Percentiles rank a stretch among this genome's conserved stretches.
These are phyloP conservation scores for Pyrenochaeta sp. DNA, from an alignment of 2,329 filamentous ascomycete genomes.

Conservation along the genomic window DNA sequence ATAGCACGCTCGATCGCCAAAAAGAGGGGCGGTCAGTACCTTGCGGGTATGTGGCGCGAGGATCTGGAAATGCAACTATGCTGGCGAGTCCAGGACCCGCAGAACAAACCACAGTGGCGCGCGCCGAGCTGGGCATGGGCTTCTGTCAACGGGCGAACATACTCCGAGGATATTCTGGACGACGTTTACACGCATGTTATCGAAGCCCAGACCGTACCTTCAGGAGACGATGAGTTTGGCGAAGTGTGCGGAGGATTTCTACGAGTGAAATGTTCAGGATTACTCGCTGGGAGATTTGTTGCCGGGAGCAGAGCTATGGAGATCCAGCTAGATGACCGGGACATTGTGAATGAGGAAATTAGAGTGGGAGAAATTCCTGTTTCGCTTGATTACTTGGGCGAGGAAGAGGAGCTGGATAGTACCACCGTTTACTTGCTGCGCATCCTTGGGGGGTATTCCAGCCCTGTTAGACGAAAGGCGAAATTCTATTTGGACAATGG, in stretches of 20 bases:
- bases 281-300: neutral
- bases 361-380: no score
- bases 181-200: constrained; percentile 1
- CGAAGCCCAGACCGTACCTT: neutral
- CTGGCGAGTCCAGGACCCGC: neutral
- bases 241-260: neutral
- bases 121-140: neutral
- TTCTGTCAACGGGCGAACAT: neutral
- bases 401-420: no score
- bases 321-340: neutral
- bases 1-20: neutral
- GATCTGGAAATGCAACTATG: neutral
- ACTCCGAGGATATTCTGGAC: neutral
- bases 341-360: neutral
- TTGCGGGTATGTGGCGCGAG: constrained; percentile 6
- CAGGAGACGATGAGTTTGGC: neutral
- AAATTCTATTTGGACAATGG: no score
- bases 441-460: no score
- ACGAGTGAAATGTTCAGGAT: constrained; percentile 1
- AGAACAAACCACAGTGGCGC: neutral
- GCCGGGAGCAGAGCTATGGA: neutral
- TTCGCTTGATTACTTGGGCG: no score
- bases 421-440: no score
- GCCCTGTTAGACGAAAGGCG: no score
- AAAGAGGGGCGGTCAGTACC: constrained; percentile 1